A percentile compares a stretch with the other conserved stretches of the same genome.
These are phyloP conservation scores for Lactifluus echinatus DNA, from an alignment of 768 basidiomycete genomes.

Conservation along the genomic window DNA sequence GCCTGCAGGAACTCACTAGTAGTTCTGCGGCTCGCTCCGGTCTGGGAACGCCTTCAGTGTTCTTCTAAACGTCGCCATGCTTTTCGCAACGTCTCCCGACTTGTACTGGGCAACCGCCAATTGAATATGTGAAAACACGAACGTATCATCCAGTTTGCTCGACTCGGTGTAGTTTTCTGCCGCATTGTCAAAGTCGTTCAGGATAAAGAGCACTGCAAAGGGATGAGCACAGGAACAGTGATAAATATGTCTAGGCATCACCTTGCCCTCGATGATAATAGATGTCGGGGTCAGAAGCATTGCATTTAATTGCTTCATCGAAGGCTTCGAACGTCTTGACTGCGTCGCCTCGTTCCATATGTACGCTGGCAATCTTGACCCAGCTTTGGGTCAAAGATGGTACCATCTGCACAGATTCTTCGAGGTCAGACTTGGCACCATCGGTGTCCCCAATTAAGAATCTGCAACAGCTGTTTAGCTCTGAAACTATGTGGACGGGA, in stretches of 20 bases:
- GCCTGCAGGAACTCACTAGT: conserved; percentile 56
- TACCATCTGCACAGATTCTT: conserved; percentile 59
- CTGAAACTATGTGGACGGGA: neutral
- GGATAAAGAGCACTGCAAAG: conserved; percentile 79
- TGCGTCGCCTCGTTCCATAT: conserved; percentile 91
- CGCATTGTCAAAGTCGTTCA: conserved; percentile 79
- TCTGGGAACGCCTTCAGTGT: conserved; percentile 81
- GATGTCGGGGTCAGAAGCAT: conserved; percentile 85
- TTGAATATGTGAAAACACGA: conserved; percentile 97
- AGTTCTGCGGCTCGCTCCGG: conserved; percentile 85
- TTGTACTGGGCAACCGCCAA: conserved; percentile 97
- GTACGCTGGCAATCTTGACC: conserved; percentile 93
- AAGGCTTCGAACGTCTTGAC: conserved; percentile 82
- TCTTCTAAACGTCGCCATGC: conserved; percentile 85
- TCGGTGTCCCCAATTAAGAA: conserved; percentile 82
- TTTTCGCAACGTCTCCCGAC: conserved; percentile 60
- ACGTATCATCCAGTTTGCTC: conserved; percentile 73
- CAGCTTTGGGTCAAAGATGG: conserved; percentile 76
- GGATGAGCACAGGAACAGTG: neutral
- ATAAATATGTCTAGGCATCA: conserved; percentile 25
- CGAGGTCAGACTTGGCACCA: conserved; percentile 77
- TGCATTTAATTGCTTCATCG: conserved; percentile 76
- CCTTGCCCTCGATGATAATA: conserved; percentile 99
- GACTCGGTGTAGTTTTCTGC: conserved; percentile 89
- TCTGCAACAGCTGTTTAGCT: conserved; percentile 31